phyloP scores from a whole-genome alignment of 768 basidiomycete species.

The Kwoniella dendrophila region DNA sequence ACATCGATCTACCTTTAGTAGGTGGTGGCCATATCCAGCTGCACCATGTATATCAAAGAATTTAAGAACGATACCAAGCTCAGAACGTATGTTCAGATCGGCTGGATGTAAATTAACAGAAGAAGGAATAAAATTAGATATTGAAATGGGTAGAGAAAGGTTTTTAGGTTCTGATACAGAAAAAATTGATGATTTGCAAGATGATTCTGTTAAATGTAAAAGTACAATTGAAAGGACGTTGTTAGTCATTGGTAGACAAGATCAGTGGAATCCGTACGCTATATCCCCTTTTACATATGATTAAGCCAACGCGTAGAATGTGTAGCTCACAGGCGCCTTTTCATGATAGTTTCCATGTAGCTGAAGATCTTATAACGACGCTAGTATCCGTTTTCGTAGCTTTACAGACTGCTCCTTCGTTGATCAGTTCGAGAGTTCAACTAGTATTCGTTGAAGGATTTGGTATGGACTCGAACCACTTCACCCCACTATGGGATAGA shows the following conservation, averaged over 20 bases:
- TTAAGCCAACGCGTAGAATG: background rate
- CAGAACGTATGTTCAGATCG: constrained; percentile 16
- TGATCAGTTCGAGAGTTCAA: constrained; percentile 36
- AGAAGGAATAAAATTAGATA: constrained; percentile 28
- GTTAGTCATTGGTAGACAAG: constrained; percentile 46
- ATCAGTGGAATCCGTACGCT: constrained; percentile 50
- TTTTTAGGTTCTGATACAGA: constrained; percentile 40
- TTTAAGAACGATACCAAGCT: constrained; percentile 28
- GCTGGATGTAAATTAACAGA: constrained; percentile 33
- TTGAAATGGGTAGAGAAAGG: constrained; percentile 43
- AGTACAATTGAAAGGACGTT: constrained; percentile 35
- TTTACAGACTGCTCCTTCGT: constrained; percentile 26
- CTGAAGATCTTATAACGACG: constrained; percentile 53
- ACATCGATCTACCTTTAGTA: constrained; percentile 28
- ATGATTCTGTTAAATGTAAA: constrained; percentile 20
- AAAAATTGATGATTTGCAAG: background rate
- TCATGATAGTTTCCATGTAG: constrained; percentile 44
- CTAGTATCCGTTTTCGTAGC: constrained; percentile 45
- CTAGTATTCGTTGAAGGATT: constrained; percentile 49
- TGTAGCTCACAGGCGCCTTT: no score
- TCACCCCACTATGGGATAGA: constrained; percentile 50
- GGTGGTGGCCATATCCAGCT: constrained; percentile 52
- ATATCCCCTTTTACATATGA: no score
- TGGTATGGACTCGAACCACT: constrained; percentile 49
- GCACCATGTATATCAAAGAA: constrained; percentile 43